These are phyloP conservation scores for Leccinum pachyderme DNA, from an alignment of 1,284 basidiomycete species.

Conservation along the genomic window DNA sequence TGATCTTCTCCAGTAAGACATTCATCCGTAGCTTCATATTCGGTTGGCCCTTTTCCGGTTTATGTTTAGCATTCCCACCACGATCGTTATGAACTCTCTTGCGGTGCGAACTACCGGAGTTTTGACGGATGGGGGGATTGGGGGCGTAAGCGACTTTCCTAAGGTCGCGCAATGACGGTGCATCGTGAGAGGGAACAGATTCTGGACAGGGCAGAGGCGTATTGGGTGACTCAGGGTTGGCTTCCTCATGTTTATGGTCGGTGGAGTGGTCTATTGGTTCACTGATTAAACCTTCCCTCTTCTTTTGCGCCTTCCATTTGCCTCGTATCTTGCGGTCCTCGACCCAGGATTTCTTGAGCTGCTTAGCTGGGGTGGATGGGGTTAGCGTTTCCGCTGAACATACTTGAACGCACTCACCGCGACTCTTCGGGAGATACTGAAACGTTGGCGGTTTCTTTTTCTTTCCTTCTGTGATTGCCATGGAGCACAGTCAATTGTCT, in stretches of 20 bases:
- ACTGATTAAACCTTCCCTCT: slow-evolving; percentile 47
- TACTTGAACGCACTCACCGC: slow-evolving; percentile 45
- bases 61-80: slow-evolving; percentile 20
- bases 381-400: slow-evolving; percentile 3
- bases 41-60: slow-evolving; percentile 54
- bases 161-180: slow-evolving; percentile 52
- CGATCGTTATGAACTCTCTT: slow-evolving; percentile 6
- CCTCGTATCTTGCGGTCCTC: slow-evolving; percentile 70
- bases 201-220: background rate
- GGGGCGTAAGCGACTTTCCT: slow-evolving; percentile 60
- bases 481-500: slow-evolving; percentile 2
- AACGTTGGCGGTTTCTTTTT: slow-evolving; percentile 66
- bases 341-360: slow-evolving; percentile 73
- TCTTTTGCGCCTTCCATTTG: slow-evolving; percentile 76
- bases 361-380: slow-evolving; percentile 52
- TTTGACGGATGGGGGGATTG: slow-evolving; percentile 54
- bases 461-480: slow-evolving; percentile 22
- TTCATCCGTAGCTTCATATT: slow-evolving; percentile 80
- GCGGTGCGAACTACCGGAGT: slow-evolving; percentile 44
- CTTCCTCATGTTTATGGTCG: slow-evolving; percentile 10
- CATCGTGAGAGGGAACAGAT: slow-evolving; percentile 8
- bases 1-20: slow-evolving; percentile 75
- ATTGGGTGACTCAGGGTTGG: background rate
- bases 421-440: slow-evolving; percentile 57
- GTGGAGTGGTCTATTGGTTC: slow-evolving; percentile 1